Evolutionary conservation across 176 grass and related monocot species (phyloP).

Genomic region (Hsuehochloa calcarea): DNA sequence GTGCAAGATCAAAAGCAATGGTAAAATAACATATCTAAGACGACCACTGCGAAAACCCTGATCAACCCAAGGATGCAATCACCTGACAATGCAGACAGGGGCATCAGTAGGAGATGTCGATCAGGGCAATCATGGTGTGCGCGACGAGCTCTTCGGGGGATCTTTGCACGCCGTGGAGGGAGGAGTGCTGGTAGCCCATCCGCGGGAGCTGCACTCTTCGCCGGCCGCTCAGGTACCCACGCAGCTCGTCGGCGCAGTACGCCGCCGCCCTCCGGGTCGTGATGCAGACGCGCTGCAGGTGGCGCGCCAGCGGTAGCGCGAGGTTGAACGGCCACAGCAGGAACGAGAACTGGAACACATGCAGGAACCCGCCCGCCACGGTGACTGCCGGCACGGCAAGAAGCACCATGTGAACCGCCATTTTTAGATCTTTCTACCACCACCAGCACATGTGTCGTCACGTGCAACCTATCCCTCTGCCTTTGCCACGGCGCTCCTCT

Average conservation of each 20-base stretch:
- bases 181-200: not conserved
- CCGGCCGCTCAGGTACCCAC: not conserved
- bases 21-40: not conserved
- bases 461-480: not conserved
- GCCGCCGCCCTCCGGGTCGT: not conserved
- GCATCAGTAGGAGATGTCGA: slow-evolving; percentile 19
- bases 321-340: slow-evolving; percentile 63
- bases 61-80: not conserved
- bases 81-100: not conserved
- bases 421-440: not conserved
- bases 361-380: slow-evolving; percentile 25
- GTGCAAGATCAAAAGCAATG: not conserved
- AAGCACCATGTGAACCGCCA: slow-evolving; percentile 40
- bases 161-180: not conserved
- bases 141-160: not conserved
- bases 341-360: slow-evolving; percentile 46
- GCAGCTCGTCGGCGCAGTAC: slow-evolving; percentile 32
- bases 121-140: slow-evolving; percentile 12
- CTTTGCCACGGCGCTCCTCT: not conserved
- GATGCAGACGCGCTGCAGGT: slow-evolving; percentile 41
- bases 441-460: not conserved
- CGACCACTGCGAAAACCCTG: not conserved
- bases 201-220: not conserved
- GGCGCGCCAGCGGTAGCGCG: slow-evolving; percentile 41
- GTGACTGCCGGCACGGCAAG: slow-evolving; percentile 25